Percentiles rank a stretch among this genome's conserved stretches.
Conservation (phyloP, 169 alveolate species). For the Cryptosporidium sp. region DNA sequence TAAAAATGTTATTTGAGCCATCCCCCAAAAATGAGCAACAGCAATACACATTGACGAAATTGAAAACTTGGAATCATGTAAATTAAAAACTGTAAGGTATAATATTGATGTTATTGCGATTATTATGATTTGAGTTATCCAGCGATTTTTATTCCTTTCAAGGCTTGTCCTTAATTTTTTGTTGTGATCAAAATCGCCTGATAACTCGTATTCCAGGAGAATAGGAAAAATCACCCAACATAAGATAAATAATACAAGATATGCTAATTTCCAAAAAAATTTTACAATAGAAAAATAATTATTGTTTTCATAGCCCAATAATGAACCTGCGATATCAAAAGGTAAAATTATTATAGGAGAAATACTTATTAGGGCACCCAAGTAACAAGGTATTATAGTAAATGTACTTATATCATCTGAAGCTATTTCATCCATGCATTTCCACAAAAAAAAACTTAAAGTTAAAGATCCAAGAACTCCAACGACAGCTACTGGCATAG, state of each 20-base stretch:
- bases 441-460: slow-evolving; percentile 11
- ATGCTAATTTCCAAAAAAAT: slow-evolving; percentile 21
- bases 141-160: slow-evolving; percentile 23
- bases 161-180: slow-evolving; percentile 26
- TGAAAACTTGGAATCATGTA: slow-evolving; percentile 1
- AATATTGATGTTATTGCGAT: not conserved
- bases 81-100: not conserved
- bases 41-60: slow-evolving; percentile 32
- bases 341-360: slow-evolving; percentile 45
- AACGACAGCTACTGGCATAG: not conserved
- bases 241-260: slow-evolving; percentile 13
- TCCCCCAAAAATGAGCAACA: slow-evolving; percentile 48
- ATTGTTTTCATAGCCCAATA: not conserved
- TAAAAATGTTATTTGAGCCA: slow-evolving; percentile 25
- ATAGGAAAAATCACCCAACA: slow-evolving; percentile 50
- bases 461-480: slow-evolving; percentile 5
- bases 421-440: slow-evolving; percentile 9
- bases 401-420: slow-evolving; percentile 1
- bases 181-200: slow-evolving; percentile 18
- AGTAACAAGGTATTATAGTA: slow-evolving; percentile 10
- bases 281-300: not conserved
- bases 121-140: slow-evolving; percentile 17
- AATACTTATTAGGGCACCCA: slow-evolving; percentile 39
- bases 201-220: slow-evolving; percentile 48
- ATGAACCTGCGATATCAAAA: slow-evolving; percentile 14